Evolutionary conservation across 2,329 filamentous ascomycete genomes (phyloP), one percentile per base, ranked within the genome.

Genomic region (Colletotrichum lentis): DNA sequence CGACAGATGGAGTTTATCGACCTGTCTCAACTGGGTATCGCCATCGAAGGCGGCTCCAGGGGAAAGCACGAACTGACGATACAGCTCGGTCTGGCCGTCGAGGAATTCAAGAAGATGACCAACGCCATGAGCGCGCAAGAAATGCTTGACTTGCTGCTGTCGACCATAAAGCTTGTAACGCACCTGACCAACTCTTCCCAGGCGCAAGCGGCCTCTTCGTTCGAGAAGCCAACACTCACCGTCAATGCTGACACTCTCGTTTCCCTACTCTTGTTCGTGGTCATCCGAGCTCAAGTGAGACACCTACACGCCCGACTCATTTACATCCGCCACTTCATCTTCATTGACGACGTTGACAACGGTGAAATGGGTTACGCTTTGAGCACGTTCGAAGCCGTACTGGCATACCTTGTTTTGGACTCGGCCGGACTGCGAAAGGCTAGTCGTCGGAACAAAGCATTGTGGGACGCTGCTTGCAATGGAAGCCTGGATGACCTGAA

Each of bases 291-390:
- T 12, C 92, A 96, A 69, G 89, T 97, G 31, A 89, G 92, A 67
- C 91, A 97, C 78, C 83, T 99, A 10, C 93, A 97, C 73, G 94
- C 96, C 3, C 88, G 95, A 22, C 82, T 99, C 54, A 85, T 91
- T n/a, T 99, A 98, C 77, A 97, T 98, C 85, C 91, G 95, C 50
- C 93, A 97, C 74, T 99, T 97, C 76, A 96, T 97, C 72, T 99
- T 97, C 78, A 94, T 97, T 58, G 96, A 98, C 73, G 96, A 99
- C 79, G 94, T 99, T 10, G 96, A 99, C 72, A 96, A 90, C 69
- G 96, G 96, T 56, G 96, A 99, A 80, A 91, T 96, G 83, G 96
- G 96, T 10, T 99, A 99, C 78, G 94, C 95, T 0, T 80, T 99
- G 58, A 98, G 95, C 78, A 99, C 96, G 0, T 93, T 98, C 69